Evolutionary conservation across 345 rosid species (phyloP).

Genomic region (Abelmoschus esculentus): DNA sequence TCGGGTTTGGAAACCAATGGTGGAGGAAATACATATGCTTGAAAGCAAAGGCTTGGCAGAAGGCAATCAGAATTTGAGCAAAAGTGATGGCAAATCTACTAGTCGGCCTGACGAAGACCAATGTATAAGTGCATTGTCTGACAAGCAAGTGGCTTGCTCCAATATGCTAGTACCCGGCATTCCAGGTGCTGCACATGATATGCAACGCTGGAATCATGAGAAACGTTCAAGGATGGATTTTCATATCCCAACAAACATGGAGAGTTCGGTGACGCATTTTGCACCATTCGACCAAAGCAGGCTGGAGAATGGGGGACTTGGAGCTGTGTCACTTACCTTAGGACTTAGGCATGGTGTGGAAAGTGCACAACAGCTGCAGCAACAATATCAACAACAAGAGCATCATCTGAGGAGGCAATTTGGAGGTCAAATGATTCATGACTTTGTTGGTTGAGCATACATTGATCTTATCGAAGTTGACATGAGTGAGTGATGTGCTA

Average conservation of each 20-base stretch:
- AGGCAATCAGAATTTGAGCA: slow-evolving; percentile 16
- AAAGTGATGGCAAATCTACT: slow-evolving; percentile 12
- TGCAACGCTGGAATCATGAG: slow-evolving; percentile 31
- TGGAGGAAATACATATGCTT: slow-evolving; percentile 52
- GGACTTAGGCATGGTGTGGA: slow-evolving; percentile 51
- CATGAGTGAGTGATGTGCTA: too few relatives aligned
- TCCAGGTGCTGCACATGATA: neutral
- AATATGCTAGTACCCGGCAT: slow-evolving; percentile 18
- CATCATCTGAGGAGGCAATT: slow-evolving; percentile 32
- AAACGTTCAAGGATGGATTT: slow-evolving; percentile 35
- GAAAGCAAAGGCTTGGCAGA: slow-evolving; percentile 36
- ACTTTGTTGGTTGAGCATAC: slow-evolving; percentile 35
- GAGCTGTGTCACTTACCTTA: slow-evolving; percentile 46
- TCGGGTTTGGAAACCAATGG: slow-evolving; percentile 64
- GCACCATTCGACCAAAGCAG: slow-evolving; percentile 31
- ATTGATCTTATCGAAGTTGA: too few relatives aligned
- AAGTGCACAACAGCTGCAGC: slow-evolving; percentile 31
- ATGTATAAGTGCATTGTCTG: slow-evolving; percentile 12
- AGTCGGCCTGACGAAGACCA: slow-evolving; percentile 16
- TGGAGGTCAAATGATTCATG: slow-evolving; percentile 46
- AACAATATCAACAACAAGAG: slow-evolving; percentile 21
- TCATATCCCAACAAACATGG: slow-evolving; percentile 24
- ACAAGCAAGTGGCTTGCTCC: slow-evolving; percentile 21
- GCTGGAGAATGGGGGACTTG: slow-evolving; percentile 32
- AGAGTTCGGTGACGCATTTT: slow-evolving; percentile 32